Conservation (phyloP, 495 filamentous ascomycete genomes). For the Penicillium tannophilum region DNA sequence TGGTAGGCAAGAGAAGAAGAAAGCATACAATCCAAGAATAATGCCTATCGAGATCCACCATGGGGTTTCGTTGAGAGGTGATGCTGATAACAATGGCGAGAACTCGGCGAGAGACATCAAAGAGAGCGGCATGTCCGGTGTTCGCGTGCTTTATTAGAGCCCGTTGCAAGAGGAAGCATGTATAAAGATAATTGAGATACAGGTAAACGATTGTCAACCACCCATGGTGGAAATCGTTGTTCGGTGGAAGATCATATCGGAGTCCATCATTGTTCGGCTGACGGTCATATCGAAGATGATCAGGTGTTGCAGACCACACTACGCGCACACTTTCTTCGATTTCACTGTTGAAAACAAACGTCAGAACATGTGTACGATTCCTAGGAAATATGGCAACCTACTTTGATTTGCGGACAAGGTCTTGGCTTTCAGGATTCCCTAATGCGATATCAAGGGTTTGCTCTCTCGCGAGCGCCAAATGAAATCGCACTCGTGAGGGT, state of each 20-base stretch:
- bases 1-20: neutral
- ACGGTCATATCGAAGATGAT: conserved; percentile 38
- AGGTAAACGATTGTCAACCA: conserved; percentile 37
- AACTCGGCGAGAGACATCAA: conserved; percentile 55
- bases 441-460: conserved; percentile 63
- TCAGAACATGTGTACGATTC: neutral
- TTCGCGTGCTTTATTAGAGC: conserved; percentile 55
- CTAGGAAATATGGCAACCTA: conserved; percentile 24
- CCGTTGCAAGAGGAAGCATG: conserved; percentile 60
- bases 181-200: conserved; percentile 57
- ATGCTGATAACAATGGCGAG: conserved; percentile 48
- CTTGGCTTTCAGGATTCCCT: conserved; percentile 39
- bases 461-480: conserved; percentile 53
- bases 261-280: conserved; percentile 32
- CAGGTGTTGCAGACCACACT: conserved; percentile 36
- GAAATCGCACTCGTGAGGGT: conserved; percentile 50
- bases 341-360: conserved; percentile 23
- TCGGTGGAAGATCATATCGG: conserved; percentile 37
- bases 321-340: conserved; percentile 36
- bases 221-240: conserved; percentile 29
- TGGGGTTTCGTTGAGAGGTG: conserved; percentile 49
- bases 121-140: conserved; percentile 50
- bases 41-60: conserved; percentile 52
- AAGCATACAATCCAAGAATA: conserved; percentile 58
- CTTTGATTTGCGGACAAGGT: conserved; percentile 50